phyloP scores from a whole-genome alignment of 23 red algal genomes.

The Gracilariopsis chorda region DNA sequence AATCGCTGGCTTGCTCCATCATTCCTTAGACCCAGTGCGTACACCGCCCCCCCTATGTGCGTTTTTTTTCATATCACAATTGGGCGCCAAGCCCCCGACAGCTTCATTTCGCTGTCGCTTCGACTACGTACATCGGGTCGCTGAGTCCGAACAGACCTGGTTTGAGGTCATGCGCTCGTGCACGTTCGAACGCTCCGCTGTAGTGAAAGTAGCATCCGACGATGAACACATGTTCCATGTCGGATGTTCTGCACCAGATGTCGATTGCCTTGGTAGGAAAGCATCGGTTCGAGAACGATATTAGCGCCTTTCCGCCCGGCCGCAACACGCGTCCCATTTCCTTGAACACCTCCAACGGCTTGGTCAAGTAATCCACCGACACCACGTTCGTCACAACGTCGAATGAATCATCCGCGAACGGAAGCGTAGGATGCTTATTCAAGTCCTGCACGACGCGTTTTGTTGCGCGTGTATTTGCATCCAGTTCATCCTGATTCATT shows the following conservation, averaged over 20 bases:
- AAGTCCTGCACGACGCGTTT: slow-evolving; percentile 67
- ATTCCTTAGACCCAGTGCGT: too few relatives aligned
- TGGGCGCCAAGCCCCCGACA: too few relatives aligned
- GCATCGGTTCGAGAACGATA: slow-evolving; percentile 91
- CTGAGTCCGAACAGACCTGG: slow-evolving; percentile 51
- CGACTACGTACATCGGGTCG: slow-evolving; percentile 92
- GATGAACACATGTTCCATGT: slow-evolving; percentile 92
- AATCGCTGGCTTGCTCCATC: too few relatives aligned
- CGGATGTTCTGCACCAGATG: slow-evolving; percentile 79
- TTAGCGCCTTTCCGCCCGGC: slow-evolving; percentile 79
- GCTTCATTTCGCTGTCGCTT: not conserved
- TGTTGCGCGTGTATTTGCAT: slow-evolving; percentile 58
- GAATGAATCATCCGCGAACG: slow-evolving; percentile 81
- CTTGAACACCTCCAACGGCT: slow-evolving; percentile 86
- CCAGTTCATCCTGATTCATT: slow-evolving; percentile 81
- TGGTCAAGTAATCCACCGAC: slow-evolving; percentile 94
- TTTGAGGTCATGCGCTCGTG: slow-evolving; percentile 51
- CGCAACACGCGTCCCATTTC: slow-evolving; percentile 89
- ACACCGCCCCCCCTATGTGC: too few relatives aligned
- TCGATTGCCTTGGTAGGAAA: slow-evolving; percentile 91
- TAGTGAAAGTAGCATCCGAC: slow-evolving; percentile 98
- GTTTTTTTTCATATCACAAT: too few relatives aligned
- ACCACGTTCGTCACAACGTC: slow-evolving; percentile 90
- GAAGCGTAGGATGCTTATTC: slow-evolving; percentile 71
- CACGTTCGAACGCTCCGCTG: slow-evolving; percentile 66